Base-by-base conservation (phyloP, 2,329 filamentous ascomycete species). In the Nigrograna mackinnonii region DNA sequence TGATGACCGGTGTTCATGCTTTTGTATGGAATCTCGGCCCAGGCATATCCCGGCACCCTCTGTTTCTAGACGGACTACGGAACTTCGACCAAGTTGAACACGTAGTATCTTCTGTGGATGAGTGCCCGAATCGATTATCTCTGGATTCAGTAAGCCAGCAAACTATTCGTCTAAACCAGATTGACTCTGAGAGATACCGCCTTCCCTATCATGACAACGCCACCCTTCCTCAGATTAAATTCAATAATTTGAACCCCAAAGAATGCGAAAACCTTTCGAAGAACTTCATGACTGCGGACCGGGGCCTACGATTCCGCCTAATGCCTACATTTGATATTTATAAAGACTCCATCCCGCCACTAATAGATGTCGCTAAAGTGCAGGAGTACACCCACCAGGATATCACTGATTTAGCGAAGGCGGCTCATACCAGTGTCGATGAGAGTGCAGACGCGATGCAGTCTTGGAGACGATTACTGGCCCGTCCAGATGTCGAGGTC, bases 21-120 rank as follows among this genome's bases (percentile, higher is more conserved):
- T 80, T 95, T 36, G 80, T 94, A 54, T 99, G 94, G 92, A 84
- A 89, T 18, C 77, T 96, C 19, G 89, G 89, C 0, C 76, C 78
- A 4, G 83, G 79, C 3, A 76, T 97, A 12, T 73, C 78, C 5
- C 72, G 78, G 3, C 79, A 94, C 62, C 59, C 78, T 9, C 76
- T 75, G 17, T 68, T 99, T 14, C 77, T 79, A 42, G 69, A 79
- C 2, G 96, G 96, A 62, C 89, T 95, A 67, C 57, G 77, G 20
- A 75, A 79, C 24, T 79, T 82, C 51, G 64, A 74, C 2, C 60
- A 80, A 13, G 67, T 88, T 24, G 79, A 86, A 62, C 94, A 99
- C 66, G 74, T 92, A 33, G 77, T 99, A 13, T 88, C 90, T 14
- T 85, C 89, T 1, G 69, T 79, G 3, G 89, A 95, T 38, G 78